Conservation (phyloP, 129 eudicot genomes). For the Flaveria ramosissima region DNA sequence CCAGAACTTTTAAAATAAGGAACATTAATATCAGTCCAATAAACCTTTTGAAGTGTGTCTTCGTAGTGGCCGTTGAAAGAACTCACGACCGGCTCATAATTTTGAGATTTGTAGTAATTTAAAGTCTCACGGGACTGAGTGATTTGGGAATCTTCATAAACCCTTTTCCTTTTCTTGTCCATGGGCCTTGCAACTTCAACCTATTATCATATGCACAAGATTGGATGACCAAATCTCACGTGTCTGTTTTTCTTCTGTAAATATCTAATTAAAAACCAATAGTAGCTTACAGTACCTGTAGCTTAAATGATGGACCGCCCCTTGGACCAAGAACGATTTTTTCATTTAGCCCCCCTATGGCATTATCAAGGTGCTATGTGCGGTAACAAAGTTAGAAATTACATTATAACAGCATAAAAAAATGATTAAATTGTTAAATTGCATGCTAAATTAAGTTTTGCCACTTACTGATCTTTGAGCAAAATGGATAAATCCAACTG, state of each 20-base stretch:
- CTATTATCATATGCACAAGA: constrained; percentile 35
- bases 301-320: constrained; percentile 52
- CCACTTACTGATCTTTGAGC: constrained; percentile 62
- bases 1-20: not conserved
- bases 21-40: constrained; percentile 3
- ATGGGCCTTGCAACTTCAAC: constrained; percentile 90
- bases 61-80: constrained; percentile 35
- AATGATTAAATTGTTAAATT: not conserved
- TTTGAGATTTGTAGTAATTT: constrained; percentile 38
- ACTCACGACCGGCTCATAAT: constrained; percentile 34
- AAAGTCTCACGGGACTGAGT: constrained; percentile 39
- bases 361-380: constrained; percentile 69
- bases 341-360: constrained; percentile 59
- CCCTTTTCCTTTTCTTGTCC: constrained; percentile 73
- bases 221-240: constrained; percentile 9
- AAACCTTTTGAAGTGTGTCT: constrained; percentile 46
- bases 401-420: not conserved
- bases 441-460: not conserved
- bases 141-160: constrained; percentile 54
- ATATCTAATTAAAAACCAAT: not conserved
- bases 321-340: constrained; percentile 62
- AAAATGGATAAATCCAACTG: constrained; percentile 80
- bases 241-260: constrained; percentile 12
- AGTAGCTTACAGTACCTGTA: constrained; percentile 51
- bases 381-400: constrained; percentile 20